phyloP scores from a whole-genome alignment of 169 alveolate species.

The Blepharisma undulans region DNA sequence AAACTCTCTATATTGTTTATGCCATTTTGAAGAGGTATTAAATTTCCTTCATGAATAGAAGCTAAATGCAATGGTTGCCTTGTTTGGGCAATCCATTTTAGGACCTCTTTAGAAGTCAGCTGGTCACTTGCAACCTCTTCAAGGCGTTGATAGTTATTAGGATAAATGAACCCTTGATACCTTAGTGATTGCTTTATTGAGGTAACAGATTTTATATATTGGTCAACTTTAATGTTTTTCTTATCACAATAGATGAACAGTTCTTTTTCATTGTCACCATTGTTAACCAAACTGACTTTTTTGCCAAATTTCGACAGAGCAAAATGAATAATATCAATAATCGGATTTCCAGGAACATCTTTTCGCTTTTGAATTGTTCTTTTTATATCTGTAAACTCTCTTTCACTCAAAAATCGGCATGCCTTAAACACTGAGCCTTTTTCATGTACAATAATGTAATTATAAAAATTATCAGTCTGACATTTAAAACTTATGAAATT shows the following conservation, averaged over 20 bases:
- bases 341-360: neutral
- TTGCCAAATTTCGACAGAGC: neutral
- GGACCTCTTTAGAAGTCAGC: neutral
- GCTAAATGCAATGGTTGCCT: slow-evolving; percentile 17
- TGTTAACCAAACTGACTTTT: neutral
- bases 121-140: no score
- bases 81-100: neutral
- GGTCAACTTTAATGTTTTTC: neutral
- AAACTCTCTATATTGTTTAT: neutral
- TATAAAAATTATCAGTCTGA: neutral
- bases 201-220: neutral
- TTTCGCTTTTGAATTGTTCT: neutral
- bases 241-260: neutral
- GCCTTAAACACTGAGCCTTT: neutral
- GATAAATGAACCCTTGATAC: neutral
- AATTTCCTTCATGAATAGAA: slow-evolving; percentile 28
- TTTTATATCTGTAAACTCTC: neutral
- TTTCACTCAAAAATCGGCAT: neutral
- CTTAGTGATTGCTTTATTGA: neutral
- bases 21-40: slow-evolving; percentile 23
- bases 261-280: neutral
- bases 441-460: neutral
- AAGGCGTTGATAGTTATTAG: no score
- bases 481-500: neutral
- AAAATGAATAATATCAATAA: neutral